These are phyloP conservation scores for Rhodotorula mucilaginosa DNA, from an alignment of 1,284 basidiomycete species.

Conservation along the genomic window DNA sequence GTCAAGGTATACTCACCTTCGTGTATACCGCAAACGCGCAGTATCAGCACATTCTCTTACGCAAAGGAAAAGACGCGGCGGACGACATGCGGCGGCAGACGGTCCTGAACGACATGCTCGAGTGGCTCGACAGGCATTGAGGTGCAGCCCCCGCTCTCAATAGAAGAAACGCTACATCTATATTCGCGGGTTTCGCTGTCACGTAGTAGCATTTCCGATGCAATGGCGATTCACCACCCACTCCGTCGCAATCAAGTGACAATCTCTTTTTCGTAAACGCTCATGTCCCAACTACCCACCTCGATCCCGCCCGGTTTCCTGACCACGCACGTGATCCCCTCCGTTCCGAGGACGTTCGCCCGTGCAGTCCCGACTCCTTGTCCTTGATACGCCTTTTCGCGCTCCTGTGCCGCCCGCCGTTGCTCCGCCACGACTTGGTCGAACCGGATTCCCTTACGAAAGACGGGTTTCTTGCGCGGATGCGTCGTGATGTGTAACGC, in stretches of 20 bases:
- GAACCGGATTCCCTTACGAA: conserved; percentile 40
- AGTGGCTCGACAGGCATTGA: conserved; percentile 39
- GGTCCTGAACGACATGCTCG: conserved; percentile 42
- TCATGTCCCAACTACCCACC: conserved; percentile 30
- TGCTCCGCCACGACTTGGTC: conserved; percentile 40
- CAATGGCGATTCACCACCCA: too few species aligned
- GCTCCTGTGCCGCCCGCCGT: neutral
- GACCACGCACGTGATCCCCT: conserved; percentile 28
- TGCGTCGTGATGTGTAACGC: conserved; percentile 56
- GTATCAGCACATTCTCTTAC: conserved; percentile 42
- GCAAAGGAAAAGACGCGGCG: conserved; percentile 40
- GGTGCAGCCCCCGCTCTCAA: too few species aligned
- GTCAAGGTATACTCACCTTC: neutral
- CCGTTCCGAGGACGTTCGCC: neutral
- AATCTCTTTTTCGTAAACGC: conserved; percentile 15
- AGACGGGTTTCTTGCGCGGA: conserved; percentile 44
- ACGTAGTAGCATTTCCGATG: too few species aligned
- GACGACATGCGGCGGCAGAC: conserved; percentile 42
- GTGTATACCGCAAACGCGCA: neutral
- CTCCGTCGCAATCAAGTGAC: conserved; percentile 1
- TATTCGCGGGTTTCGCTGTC: too few species aligned
- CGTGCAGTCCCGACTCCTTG: too few species aligned
- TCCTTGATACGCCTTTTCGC: neutral
- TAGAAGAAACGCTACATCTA: too few species aligned
- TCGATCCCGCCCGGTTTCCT: conserved; percentile 23